Conservation (phyloP, 148 eudicot species). For the Oxyria digyna region DNA sequence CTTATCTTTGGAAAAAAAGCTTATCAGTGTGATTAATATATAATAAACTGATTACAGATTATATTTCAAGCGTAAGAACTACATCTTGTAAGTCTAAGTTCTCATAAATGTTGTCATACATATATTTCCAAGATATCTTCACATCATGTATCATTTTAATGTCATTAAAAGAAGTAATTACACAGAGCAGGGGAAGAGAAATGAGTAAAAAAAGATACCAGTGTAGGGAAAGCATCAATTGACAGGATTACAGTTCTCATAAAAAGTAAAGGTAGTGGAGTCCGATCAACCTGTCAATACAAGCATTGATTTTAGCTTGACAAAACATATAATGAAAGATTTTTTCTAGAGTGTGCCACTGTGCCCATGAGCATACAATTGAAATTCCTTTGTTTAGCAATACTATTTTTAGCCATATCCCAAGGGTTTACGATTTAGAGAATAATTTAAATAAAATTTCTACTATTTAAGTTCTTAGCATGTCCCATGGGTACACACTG, state of each 20-base stretch:
- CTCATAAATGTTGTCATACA: too few relatives aligned
- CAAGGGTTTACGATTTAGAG: too few relatives aligned
- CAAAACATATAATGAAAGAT: background rate
- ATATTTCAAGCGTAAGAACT: background rate
- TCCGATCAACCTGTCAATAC: conserved; percentile 66
- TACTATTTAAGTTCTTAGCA: too few relatives aligned
- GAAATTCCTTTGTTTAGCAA: too few relatives aligned
- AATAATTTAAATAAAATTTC: too few relatives aligned
- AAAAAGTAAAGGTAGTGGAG: conserved; percentile 79
- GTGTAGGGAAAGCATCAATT: conserved; percentile 77
- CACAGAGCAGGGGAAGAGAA: conserved; percentile 4
- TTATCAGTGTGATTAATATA: background rate
- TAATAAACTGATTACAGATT: background rate
- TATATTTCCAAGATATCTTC: too few relatives aligned
- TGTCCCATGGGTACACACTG: too few relatives aligned
- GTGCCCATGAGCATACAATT: too few relatives aligned
- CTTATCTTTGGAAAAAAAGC: background rate
- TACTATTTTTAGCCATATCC: too few relatives aligned
- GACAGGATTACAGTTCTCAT: conserved; percentile 98
- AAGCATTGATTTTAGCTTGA: background rate
- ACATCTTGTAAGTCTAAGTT: too few relatives aligned
- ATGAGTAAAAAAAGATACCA: conserved; percentile 33
- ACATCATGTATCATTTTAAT: background rate
- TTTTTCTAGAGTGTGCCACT: too few relatives aligned
- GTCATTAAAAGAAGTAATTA: background rate